A percentile compares a stretch with the other conserved stretches of the same genome.
phyloP scores from a whole-genome alignment of 78 protist species.

The Planoprotostelium fungivorum region DNA sequence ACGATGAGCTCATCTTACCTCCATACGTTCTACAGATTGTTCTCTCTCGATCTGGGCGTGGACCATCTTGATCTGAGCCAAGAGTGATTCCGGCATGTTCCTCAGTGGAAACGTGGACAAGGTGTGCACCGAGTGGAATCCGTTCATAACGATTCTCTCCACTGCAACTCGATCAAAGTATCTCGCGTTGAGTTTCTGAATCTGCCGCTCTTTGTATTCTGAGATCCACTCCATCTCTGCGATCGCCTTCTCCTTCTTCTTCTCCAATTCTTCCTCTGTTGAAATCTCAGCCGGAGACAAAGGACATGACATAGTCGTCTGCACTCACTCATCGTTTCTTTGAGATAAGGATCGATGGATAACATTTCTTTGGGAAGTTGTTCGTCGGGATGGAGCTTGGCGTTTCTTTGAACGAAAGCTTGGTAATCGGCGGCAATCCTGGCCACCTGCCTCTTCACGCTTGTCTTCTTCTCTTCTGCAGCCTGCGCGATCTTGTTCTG shows the following conservation, averaged over 20 bases:
- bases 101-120: conserved; percentile 28
- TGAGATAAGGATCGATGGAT: neutral
- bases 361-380: neutral
- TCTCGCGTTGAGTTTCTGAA: neutral
- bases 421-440: neutral
- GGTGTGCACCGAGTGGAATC: neutral
- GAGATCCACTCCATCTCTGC: neutral
- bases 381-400: neutral
- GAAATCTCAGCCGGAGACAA: neutral
- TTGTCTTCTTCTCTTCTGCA: neutral
- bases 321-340: neutral
- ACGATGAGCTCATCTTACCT: neutral
- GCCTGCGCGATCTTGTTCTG: neutral
- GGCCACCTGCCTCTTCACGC: neutral
- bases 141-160: neutral
- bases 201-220: neutral
- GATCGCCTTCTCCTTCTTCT: neutral
- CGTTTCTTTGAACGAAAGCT: neutral
- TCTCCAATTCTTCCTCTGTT: neutral
- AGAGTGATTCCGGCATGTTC: conserved; percentile 1
- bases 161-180: neutral
- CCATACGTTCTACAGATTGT: neutral
- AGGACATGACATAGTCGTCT: neutral
- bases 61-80: conserved; percentile 16
- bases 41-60: conserved; percentile 31